These are phyloP conservation scores for Martiniozyma asiatica DNA, from an alignment of 1,139 yeast genomes.

Conservation along the genomic window DNA sequence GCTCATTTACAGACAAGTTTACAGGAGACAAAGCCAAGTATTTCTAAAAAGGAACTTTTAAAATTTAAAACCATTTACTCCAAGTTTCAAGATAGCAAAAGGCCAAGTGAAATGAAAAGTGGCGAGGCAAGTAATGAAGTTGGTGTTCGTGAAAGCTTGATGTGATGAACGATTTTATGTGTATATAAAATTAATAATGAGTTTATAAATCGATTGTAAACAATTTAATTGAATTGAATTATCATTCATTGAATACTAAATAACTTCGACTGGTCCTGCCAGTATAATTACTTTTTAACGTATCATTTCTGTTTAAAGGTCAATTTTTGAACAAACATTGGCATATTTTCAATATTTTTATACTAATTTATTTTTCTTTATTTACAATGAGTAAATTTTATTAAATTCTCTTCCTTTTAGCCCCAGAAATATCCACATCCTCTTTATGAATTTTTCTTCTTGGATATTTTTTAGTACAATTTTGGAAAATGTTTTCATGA, in stretches of 20 bases:
- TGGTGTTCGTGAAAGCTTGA: constrained; percentile 60
- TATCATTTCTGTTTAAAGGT: too few species aligned
- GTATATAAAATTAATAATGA: neutral
- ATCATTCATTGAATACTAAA: too few species aligned
- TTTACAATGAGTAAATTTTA: too few species aligned
- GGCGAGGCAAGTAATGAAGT: constrained; percentile 74
- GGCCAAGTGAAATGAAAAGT: constrained; percentile 85
- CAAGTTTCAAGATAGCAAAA: constrained; percentile 55
- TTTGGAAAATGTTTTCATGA: constrained; percentile 59
- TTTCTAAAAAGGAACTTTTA: constrained; percentile 56
- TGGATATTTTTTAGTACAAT: constrained; percentile 52
- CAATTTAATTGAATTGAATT: neutral
- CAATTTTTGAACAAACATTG: too few species aligned
- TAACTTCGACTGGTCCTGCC: too few species aligned
- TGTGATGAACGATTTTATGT: constrained; percentile 8
- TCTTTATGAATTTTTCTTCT: constrained; percentile 66
- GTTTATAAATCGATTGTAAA: neutral
- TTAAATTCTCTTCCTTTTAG: too few species aligned
- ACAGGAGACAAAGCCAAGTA: constrained; percentile 74
- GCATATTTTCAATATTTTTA: too few species aligned
- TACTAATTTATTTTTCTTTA: too few species aligned
- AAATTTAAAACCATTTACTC: constrained; percentile 57
- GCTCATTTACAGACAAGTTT: constrained; percentile 55
- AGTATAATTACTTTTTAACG: too few species aligned
- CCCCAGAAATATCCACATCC: constrained; percentile 52